Evolutionary conservation across 2,329 filamentous ascomycete genomes (phyloP).

Genomic region (Bipolaris zeicola): DNA sequence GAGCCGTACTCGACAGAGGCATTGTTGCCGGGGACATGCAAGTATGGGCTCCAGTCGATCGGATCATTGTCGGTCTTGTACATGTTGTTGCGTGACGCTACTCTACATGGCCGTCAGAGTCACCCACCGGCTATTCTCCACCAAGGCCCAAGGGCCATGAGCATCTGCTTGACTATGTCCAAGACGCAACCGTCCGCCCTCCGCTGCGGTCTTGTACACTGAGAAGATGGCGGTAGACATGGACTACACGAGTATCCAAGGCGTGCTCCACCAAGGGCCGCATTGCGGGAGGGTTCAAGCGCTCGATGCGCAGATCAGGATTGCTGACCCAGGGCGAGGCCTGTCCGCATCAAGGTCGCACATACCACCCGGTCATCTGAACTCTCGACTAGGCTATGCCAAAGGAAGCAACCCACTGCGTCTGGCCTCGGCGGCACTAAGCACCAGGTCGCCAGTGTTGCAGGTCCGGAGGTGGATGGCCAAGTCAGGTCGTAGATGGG

Average conservation of each 20-base stretch:
- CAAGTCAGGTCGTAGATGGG: background rate
- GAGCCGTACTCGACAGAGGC: background rate
- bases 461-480: slow-evolving; percentile 4
- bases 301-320: slow-evolving; percentile 18
- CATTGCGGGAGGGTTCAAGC: slow-evolving; percentile 21
- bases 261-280: slow-evolving; percentile 15
- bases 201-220: background rate
- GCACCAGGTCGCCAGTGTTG: background rate
- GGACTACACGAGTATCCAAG: background rate
- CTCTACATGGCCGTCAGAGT: slow-evolving; percentile 5
- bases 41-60: slow-evolving; percentile 7
- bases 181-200: background rate
- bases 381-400: background rate
- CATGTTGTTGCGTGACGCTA: background rate
- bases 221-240: background rate
- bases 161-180: background rate
- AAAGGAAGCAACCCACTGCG: background rate
- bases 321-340: background rate
- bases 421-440: background rate
- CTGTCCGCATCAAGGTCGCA: background rate
- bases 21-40: background rate
- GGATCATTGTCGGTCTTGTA: slow-evolving; percentile 3
- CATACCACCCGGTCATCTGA: background rate
- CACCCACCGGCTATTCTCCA: slow-evolving; percentile 23
- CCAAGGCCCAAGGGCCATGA: background rate